Evolutionary conservation across 163 green algal genomes (phyloP), one percentile per base, ranked within the genome.

Genomic region (Smithsoniella earleae): DNA sequence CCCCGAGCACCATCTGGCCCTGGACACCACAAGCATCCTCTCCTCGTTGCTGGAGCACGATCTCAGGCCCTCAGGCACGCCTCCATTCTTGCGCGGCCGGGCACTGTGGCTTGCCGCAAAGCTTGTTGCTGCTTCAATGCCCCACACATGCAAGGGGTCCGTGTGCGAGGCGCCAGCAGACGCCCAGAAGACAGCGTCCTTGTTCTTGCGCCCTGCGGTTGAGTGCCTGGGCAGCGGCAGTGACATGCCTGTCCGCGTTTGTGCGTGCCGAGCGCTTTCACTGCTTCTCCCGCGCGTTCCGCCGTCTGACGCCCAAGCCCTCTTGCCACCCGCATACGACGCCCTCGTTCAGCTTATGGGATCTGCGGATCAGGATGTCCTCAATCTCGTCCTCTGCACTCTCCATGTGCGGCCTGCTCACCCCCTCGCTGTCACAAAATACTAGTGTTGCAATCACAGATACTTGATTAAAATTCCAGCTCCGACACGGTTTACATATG

Each of bases 61-160:
- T 31, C 58, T 69, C n/a, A 30, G 27, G 25, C n/a, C 58, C 27
- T 31, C n/a, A n/a, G 58, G 43, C 58, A 69, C 58, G n/a, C 58
- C 58, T 6, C 58, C 58, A 5, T 69, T 69, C 58, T 31, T 69
- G 1, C 58, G 58, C 0, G 58, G 58, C n/a, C 58, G 58, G 30
- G 58, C 58, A n/a, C 2, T 69, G n/a, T 69, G 58, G 58, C 30
- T 69, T 5, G 58, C 58, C 1, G 58, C 58, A 16, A 69, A 69
- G 58, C 58, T 69, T 1, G 25, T 34, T 18, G 58, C 25, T 37
- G 27, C 58, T 31, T 38, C 27, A 10, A 10, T 49, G 10, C 40
- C 40, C 58, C 58, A 18, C 25, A 64, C 25, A 27, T 64, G 49
- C 1, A 27, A 36, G 49, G 6, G 18, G 43, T 54, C 18, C 18